phyloP scores from a whole-genome alignment of 306 rosid genomes.

The Malus sylvestris region DNA sequence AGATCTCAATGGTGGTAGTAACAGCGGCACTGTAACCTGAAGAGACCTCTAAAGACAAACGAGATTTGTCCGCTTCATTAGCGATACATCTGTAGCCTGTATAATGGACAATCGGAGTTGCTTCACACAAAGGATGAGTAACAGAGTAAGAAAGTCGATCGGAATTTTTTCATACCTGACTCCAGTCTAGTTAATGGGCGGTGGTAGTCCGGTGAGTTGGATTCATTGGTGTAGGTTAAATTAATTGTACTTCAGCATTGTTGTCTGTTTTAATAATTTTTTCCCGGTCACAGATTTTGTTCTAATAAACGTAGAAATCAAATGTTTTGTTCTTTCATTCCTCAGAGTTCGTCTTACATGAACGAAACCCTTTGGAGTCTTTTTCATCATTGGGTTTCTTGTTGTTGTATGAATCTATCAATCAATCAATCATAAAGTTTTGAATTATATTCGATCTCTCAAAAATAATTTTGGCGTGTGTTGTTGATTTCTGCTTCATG shows the following conservation, averaged over 20 bases:
- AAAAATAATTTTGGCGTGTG: not conserved
- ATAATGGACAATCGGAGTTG: not conserved
- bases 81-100: constrained; percentile 10
- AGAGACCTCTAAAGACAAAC: not conserved
- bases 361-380: not conserved
- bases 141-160: constrained; percentile 6
- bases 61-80: constrained; percentile 22
- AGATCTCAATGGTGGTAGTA: constrained; percentile 37
- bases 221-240: constrained; percentile 16
- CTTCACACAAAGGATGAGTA: constrained; percentile 6
- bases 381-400: not conserved
- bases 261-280: constrained; percentile 7
- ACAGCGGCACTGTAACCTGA: constrained; percentile 37
- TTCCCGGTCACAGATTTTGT: not conserved
- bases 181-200: constrained; percentile 16
- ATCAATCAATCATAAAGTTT: not conserved
- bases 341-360: not conserved
- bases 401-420: not conserved
- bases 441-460: not conserved
- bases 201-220: constrained; percentile 13
- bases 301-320: not conserved
- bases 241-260: constrained; percentile 22
- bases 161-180: constrained; percentile 21
- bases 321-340: not conserved
- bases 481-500: not conserved